Percentiles rank a stretch among this genome's conserved stretches.
phyloP scores from a whole-genome alignment of 140 eudicot species.

The Stevia rebaudiana region DNA sequence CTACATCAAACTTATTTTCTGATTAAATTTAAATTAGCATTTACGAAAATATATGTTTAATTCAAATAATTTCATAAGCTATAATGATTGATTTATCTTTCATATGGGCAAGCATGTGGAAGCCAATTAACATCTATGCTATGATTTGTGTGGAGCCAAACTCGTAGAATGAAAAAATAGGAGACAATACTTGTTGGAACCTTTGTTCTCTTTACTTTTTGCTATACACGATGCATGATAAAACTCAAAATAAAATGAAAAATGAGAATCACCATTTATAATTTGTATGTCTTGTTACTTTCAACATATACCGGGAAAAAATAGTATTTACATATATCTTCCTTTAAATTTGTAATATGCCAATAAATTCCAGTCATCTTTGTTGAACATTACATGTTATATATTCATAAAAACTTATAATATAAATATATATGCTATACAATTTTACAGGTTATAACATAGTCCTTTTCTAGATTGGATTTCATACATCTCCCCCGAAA shows the following conservation, averaged over 20 bases:
- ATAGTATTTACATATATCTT: too few species aligned
- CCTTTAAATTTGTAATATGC: too few species aligned
- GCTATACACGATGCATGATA: too few species aligned
- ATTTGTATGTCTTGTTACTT: too few species aligned
- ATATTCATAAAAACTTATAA: neutral
- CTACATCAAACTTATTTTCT: neutral
- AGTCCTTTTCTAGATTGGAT: neutral
- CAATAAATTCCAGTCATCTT: too few species aligned
- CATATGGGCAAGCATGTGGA: neutral
- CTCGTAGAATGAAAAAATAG: neutral
- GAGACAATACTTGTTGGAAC: too few species aligned
- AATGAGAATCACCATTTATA: too few species aligned
- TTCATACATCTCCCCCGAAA: neutral
- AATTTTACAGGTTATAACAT: neutral
- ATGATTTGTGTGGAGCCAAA: neutral
- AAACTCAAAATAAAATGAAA: too few species aligned
- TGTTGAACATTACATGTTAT: neutral
- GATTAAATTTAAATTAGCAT: neutral
- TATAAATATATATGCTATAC: neutral
- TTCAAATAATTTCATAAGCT: neutral
- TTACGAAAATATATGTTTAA: neutral
- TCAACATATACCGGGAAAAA: too few species aligned
- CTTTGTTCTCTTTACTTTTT: too few species aligned
- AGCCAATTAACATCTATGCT: neutral
- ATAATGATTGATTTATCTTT: neutral